phyloP scores from a whole-genome alignment of 2,329 filamentous ascomycete genomes.

The Hyphodiscus sp. region DNA sequence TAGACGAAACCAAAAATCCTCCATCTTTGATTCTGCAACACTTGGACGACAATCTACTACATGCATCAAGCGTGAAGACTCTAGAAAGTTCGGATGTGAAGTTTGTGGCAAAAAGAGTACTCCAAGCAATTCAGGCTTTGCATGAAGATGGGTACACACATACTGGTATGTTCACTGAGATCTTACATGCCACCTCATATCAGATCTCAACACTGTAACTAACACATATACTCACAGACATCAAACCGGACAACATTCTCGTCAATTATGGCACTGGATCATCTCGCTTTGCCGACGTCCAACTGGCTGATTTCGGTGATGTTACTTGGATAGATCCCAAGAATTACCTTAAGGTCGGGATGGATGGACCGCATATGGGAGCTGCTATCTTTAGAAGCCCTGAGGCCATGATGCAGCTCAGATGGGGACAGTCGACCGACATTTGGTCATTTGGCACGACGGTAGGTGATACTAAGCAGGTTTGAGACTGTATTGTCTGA shows the following conservation, averaged over 20 bases:
- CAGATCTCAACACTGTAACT: constrained; percentile 11
- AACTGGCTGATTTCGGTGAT: constrained; percentile 31
- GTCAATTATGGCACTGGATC: constrained; percentile 28
- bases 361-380: constrained; percentile 27
- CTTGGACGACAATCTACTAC: constrained; percentile 19
- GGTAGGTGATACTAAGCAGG: constrained; percentile 23
- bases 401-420: constrained; percentile 29
- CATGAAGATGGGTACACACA: constrained; percentile 22
- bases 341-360: constrained; percentile 16
- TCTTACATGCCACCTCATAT: constrained; percentile 14
- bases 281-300: constrained; percentile 30
- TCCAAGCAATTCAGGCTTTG: constrained; percentile 19
- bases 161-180: constrained; percentile 17
- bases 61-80: constrained; percentile 16
- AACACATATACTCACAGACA: constrained; percentile 21
- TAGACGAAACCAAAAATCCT: constrained; percentile 21
- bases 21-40: constrained; percentile 20
- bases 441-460: constrained; percentile 36
- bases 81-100: constrained; percentile 17
- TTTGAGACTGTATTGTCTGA: constrained; percentile 11
- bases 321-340: constrained; percentile 20
- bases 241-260: constrained; percentile 34
- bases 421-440: constrained; percentile 33
- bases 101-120: constrained; percentile 19
- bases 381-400: constrained; percentile 34